phyloP scores from a whole-genome alignment of 768 basidiomycete genomes.

The Podaxis sp. region DNA sequence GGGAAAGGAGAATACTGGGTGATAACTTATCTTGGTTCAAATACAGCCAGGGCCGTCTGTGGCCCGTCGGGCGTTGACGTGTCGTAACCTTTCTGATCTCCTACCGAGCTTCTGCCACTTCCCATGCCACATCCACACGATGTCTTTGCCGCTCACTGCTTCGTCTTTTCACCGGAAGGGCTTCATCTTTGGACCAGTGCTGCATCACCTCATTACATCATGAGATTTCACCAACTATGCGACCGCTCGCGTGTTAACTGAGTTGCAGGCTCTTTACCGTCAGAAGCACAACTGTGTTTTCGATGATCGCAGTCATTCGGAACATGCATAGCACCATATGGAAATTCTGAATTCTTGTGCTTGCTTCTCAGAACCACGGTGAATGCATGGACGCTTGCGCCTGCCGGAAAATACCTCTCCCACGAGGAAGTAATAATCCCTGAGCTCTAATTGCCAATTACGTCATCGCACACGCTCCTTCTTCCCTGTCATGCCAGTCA shows the following conservation, averaged over 20 bases:
- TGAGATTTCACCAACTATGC: no score
- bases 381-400: not conserved
- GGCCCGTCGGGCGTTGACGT: not conserved
- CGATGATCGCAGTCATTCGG: no score
- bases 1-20: not conserved
- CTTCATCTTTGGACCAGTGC: not conserved
- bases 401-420: not conserved
- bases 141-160: no score
- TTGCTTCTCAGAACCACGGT: not conserved
- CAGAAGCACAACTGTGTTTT: no score
- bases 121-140: not conserved
- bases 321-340: no score
- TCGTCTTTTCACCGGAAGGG: no score
- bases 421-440: not conserved
- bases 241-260: no score
- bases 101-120: constrained; percentile 7
- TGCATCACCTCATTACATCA: not conserved
- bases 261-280: no score
- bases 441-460: not conserved
- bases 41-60: not conserved
- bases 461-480: not conserved
- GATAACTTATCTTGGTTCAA: not conserved
- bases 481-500: no score
- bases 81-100: constrained; percentile 9
- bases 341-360: not conserved